Evolutionary conservation across 192 early-diverging fungal genomes (phyloP), one percentile per base, ranked within the genome.

Genomic region (Dissophora ornata): DNA sequence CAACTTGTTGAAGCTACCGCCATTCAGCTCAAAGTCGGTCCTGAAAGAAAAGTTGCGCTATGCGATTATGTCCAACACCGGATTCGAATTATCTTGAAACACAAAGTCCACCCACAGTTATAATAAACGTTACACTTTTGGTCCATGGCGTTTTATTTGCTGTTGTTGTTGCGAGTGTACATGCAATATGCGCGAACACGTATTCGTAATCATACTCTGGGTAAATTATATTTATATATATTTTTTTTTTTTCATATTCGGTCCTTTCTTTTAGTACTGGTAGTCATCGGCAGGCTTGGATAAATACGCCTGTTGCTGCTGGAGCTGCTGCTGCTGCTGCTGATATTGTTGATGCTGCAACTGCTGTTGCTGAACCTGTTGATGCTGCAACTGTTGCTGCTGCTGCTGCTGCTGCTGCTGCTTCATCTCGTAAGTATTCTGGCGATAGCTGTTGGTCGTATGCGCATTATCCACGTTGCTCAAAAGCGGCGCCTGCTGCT

Each of bases 11-110:
- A 69, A 75, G 67, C 50, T 70, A 22, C 57, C 78, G 50, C 78
- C 81, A 3, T 81, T 86, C 58, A 74, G 63, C 10, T 82, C 79
- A 29, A 84, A 84, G 21, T 67, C 83, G 0, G 67, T 80, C 32
- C 58, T 83, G n/a, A 66, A 62, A 59, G 89, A 86, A 46, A 93
- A 93, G 58, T 58, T 93, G 36, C 79, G 83, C 36, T 91, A 92
- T 65, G 88, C 91, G 0, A 91, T 94, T 51, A 80, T 83, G 46
- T 81, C 87, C 10, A 89, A 88, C 33, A 87, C 90, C 5, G 92
- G 92, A 6, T 94, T 93, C 80, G 92, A 93, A 48, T 64, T 93
- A n/a, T 77, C 71, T 33, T 77, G 52, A 57, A 3, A 5, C 30
- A 6, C n/a, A n/a, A n/a, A n/a, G n/a, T n/a, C n/a, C n/a, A n/a